phyloP scores from a whole-genome alignment of 139 green algal genomes.

The Volvox africanus region DNA sequence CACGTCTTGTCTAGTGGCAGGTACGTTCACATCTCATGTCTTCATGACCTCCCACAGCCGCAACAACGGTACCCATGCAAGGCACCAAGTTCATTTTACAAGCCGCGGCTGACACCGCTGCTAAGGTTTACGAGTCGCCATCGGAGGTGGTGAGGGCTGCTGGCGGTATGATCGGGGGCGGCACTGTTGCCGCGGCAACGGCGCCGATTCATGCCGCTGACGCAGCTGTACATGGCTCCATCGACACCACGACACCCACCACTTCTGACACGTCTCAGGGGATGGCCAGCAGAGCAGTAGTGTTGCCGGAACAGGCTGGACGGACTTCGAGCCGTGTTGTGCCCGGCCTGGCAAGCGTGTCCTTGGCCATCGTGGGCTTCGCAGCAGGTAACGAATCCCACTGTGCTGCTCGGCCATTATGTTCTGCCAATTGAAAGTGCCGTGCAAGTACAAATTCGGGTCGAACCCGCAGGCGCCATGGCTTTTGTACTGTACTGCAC shows the following conservation, averaged over 20 bases:
- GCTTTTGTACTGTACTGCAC: neutral
- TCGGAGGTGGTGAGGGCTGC: slow-evolving; percentile 11
- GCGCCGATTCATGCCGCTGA: slow-evolving; percentile 15
- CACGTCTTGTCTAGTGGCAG: no score
- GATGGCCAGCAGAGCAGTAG: neutral
- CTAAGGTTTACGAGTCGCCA: slow-evolving; percentile 35
- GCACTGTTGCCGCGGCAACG: neutral
- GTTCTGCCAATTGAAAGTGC: no score
- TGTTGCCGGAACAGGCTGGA: slow-evolving; percentile 9
- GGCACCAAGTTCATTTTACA: slow-evolving; percentile 5
- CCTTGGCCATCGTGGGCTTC: slow-evolving; percentile 26
- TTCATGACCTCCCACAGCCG: neutral
- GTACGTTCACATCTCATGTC: no score
- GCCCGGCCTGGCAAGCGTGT: neutral
- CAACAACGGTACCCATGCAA: neutral
- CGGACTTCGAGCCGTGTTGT: neutral
- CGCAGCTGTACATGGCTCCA: neutral
- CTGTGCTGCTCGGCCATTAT: no score
- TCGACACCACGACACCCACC: slow-evolving; percentile 13
- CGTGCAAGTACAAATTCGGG: no score
- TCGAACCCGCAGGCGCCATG: slow-evolving; percentile 3
- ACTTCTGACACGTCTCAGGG: neutral
- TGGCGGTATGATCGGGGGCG: neutral
- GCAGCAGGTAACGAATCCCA: slow-evolving; percentile 19
- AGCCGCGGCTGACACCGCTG: slow-evolving; percentile 5